Evolutionary conservation across 306 rosid genomes (phyloP).

Genomic region (Castanea crenata): DNA sequence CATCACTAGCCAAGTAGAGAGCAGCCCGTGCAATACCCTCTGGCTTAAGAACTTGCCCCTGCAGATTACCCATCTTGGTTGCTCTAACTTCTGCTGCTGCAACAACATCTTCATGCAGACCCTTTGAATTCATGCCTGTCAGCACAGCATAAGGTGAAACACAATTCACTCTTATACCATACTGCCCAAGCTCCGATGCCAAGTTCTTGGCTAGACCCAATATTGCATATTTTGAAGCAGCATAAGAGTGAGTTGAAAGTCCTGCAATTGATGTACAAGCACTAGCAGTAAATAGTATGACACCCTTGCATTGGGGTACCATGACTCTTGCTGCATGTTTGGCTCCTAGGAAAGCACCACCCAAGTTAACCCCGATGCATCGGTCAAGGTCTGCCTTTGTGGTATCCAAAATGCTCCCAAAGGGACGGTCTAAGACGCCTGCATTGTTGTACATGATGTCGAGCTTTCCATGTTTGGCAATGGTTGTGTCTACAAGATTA

Average conservation of each 20-base stretch:
- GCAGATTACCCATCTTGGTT: not conserved
- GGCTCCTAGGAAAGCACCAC: not conserved
- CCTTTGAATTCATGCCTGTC: not conserved
- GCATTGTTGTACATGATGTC: slow-evolving; percentile 31
- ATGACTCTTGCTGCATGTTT: slow-evolving; percentile 13
- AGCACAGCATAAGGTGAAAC: not conserved
- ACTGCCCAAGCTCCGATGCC: not conserved
- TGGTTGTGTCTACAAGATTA: not conserved
- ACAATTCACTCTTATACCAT: not conserved
- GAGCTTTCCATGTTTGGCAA: slow-evolving; percentile 1
- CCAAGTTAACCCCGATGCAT: not conserved
- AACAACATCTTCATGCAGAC: not conserved
- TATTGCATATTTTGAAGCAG: not conserved
- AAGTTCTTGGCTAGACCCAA: not conserved
- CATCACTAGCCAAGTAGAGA: slow-evolving; percentile 24
- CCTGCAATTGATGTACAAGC: not conserved
- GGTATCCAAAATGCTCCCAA: not conserved
- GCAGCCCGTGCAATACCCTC: not conserved
- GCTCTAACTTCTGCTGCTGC: not conserved
- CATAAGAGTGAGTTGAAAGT: not conserved
- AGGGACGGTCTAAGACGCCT: not conserved
- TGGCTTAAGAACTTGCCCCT: not conserved
- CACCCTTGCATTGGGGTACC: not conserved
- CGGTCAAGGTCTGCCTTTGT: slow-evolving; percentile 2
- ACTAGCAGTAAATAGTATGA: not conserved